Conservation (phyloP, 2,329 filamentous ascomycete genomes). For the Sclerotiophoma versabilis region DNA sequence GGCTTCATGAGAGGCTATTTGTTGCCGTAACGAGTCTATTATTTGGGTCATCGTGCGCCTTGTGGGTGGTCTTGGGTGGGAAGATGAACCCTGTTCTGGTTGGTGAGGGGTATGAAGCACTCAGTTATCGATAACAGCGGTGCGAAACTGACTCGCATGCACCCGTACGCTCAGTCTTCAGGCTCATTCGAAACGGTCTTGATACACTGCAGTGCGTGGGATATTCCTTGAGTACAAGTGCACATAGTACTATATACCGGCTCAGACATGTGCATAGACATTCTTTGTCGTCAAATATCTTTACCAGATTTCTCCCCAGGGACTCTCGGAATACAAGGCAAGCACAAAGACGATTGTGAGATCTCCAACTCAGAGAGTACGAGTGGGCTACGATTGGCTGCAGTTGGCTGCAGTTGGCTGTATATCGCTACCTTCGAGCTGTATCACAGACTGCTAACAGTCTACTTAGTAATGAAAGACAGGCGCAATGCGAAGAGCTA, state of each 20-base stretch:
- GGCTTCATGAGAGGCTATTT: slow-evolving; percentile 53
- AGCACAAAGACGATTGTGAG: too few relatives aligned
- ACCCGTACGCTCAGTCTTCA: not conserved
- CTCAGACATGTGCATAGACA: too few relatives aligned
- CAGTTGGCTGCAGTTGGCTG: not conserved
- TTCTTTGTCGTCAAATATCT: too few relatives aligned
- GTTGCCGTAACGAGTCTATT: slow-evolving; percentile 50
- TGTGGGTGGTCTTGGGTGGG: not conserved
- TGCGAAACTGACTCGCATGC: not conserved
- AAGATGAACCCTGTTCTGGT: slow-evolving; percentile 1
- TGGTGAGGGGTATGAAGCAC: slow-evolving; percentile 6
- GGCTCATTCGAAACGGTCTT: too few relatives aligned
- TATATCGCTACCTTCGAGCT: not conserved
- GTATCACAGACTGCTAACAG: not conserved
- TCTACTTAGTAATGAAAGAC: not conserved
- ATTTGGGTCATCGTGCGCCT: slow-evolving; percentile 17
- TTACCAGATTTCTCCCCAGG: too few relatives aligned
- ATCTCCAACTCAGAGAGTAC: too few relatives aligned
- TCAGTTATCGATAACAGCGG: slow-evolving; percentile 6
- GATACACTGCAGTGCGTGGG: too few relatives aligned
- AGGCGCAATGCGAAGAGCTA: not conserved
- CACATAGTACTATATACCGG: too few relatives aligned
- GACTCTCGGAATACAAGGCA: too few relatives aligned
- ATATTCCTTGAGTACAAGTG: too few relatives aligned
- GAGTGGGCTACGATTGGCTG: too few relatives aligned